phyloP scores from a whole-genome alignment of 1,284 basidiomycete species.

The Papiliotrema terrestris region DNA sequence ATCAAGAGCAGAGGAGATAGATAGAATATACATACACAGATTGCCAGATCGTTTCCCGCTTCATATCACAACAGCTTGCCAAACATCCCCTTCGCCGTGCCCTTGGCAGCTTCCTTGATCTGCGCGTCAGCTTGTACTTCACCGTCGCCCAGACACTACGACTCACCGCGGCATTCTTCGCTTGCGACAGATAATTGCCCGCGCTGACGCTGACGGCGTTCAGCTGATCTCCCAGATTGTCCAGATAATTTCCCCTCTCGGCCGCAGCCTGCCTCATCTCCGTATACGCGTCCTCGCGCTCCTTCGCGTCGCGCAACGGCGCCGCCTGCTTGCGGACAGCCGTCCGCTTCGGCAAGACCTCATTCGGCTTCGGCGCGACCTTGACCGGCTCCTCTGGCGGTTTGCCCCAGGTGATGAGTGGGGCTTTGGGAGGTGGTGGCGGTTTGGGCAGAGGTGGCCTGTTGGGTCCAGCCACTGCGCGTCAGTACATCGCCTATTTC shows the following conservation, averaged over 20 bases:
- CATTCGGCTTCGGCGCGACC: slow-evolving; percentile 12
- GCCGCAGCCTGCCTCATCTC: slow-evolving; percentile 39
- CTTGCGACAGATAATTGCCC: slow-evolving; percentile 33
- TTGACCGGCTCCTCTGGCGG: slow-evolving; percentile 24
- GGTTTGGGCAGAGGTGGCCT: slow-evolving; percentile 33
- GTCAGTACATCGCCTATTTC: background rate
- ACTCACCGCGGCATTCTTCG: slow-evolving; percentile 40
- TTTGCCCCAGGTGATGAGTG: slow-evolving; percentile 45
- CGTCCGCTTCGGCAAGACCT: slow-evolving; percentile 24
- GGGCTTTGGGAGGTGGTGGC: slow-evolving; percentile 32
- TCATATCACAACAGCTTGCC: slow-evolving; percentile 28
- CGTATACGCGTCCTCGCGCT: slow-evolving; percentile 44
- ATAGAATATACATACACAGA: too few species aligned
- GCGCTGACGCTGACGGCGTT: slow-evolving; percentile 35
- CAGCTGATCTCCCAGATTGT: slow-evolving; percentile 37
- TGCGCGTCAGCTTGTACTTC: slow-evolving; percentile 3
- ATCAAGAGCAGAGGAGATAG: too few species aligned
- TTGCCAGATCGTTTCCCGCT: too few species aligned
- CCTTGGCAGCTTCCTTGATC: slow-evolving; percentile 46
- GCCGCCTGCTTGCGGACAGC: slow-evolving; percentile 25
- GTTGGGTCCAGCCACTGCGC: slow-evolving; percentile 43
- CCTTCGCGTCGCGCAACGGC: slow-evolving; percentile 25
- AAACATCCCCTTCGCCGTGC: slow-evolving; percentile 35
- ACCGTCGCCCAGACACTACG: background rate
- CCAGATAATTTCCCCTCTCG: slow-evolving; percentile 33